phyloP scores from a whole-genome alignment of 2,329 filamentous ascomycete species.

The Botrytis galanthina region DNA sequence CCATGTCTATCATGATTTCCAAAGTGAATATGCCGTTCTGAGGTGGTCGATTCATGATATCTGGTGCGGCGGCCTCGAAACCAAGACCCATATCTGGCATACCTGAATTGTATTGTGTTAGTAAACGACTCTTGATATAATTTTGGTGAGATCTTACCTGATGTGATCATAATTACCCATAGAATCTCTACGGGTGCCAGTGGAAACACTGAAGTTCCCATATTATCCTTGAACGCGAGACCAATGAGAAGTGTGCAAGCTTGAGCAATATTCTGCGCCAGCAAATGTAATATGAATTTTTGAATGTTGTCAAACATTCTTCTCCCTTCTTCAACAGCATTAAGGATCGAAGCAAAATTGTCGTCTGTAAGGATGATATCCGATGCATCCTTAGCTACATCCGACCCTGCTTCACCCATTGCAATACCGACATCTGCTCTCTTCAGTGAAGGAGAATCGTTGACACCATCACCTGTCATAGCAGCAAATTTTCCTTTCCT shows the following conservation, averaged over 20 bases:
- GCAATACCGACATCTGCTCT: slow-evolving; percentile 64
- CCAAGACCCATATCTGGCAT: slow-evolving; percentile 87
- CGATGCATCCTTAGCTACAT: slow-evolving; percentile 60
- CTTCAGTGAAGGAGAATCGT: slow-evolving; percentile 53
- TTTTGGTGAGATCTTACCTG: slow-evolving; percentile 45
- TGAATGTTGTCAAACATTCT: slow-evolving; percentile 77
- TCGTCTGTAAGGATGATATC: slow-evolving; percentile 70
- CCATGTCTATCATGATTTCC: slow-evolving; percentile 75
- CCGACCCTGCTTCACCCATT: slow-evolving; percentile 58
- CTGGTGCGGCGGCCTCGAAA: slow-evolving; percentile 69
- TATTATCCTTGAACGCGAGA: slow-evolving; percentile 72
- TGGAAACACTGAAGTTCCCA: slow-evolving; percentile 76
- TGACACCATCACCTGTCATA: slow-evolving; percentile 50
- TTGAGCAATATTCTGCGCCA: slow-evolving; percentile 76
- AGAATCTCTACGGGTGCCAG: slow-evolving; percentile 83
- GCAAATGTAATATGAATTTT: slow-evolving; percentile 63
- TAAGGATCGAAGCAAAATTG: slow-evolving; percentile 67
- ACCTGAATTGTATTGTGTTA: slow-evolving; percentile 22
- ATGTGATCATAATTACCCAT: slow-evolving; percentile 94
- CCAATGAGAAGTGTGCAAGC: slow-evolving; percentile 79
- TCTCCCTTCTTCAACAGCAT: slow-evolving; percentile 69
- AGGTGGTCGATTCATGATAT: slow-evolving; percentile 77
- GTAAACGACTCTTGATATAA: neutral
- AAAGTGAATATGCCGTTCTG: slow-evolving; percentile 75
- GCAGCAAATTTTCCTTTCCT: slow-evolving; percentile 52